Percentiles rank a stretch among this genome's conserved stretches.
Conservation (phyloP, 2,329 filamentous ascomycete species). For the Cytospora mali region DNA sequence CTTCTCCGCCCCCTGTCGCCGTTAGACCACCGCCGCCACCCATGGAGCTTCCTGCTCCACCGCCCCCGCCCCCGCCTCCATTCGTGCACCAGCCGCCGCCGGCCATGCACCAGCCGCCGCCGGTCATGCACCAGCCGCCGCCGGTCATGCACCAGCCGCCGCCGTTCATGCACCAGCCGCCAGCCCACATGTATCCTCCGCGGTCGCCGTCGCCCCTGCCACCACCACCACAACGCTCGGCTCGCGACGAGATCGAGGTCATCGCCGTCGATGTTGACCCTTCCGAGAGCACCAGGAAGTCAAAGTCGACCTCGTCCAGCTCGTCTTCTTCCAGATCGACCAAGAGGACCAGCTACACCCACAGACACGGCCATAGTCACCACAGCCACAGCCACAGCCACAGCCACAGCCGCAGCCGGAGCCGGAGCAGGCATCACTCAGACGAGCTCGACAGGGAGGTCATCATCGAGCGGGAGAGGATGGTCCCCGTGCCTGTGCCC, state of each 20-base stretch:
- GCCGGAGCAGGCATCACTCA: slow-evolving; percentile 27
- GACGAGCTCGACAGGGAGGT: slow-evolving; percentile 44
- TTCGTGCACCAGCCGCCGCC: slow-evolving; percentile 29
- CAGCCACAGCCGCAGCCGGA: slow-evolving; percentile 32
- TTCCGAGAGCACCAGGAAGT: slow-evolving; percentile 25
- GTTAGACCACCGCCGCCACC: slow-evolving; percentile 28
- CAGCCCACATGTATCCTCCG: slow-evolving; percentile 27
- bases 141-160: neutral
- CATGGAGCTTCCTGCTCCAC: slow-evolving; percentile 30
- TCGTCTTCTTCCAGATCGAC: slow-evolving; percentile 20
- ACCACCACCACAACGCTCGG: too few relatives aligned
- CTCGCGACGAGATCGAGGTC: slow-evolving; percentile 34
- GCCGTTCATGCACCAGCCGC: neutral
- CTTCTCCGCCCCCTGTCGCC: slow-evolving; percentile 30
- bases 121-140: slow-evolving; percentile 18
- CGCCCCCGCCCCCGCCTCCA: slow-evolving; percentile 32
- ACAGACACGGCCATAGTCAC: neutral
- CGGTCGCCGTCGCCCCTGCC: slow-evolving; percentile 4
- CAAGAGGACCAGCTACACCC: slow-evolving; percentile 6
- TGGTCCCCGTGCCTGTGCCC: slow-evolving; percentile 46
- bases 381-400: slow-evolving; percentile 32
- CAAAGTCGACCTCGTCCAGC: slow-evolving; percentile 19
- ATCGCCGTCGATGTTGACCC: slow-evolving; percentile 36
- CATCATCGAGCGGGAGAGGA: slow-evolving; percentile 54
- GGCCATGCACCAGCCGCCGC: neutral